Base-by-base conservation (phyloP, 148 eudicot genomes). In the Nyssa sinensis region DNA sequence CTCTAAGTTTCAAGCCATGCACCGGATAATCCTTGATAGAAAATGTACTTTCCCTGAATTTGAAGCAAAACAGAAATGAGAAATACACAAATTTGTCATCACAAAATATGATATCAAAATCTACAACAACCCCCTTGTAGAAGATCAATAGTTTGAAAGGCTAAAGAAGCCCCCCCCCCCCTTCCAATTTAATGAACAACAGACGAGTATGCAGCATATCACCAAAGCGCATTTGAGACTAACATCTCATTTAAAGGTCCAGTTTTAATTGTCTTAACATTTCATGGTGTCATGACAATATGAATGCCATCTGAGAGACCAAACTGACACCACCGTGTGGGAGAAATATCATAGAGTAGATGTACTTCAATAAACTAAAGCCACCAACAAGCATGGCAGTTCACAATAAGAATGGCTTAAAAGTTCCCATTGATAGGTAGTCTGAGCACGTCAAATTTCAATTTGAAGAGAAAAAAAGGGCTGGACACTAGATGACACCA, bases 1-100 rank as follows among this genome's bases (percentile, higher is more conserved):
- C 91, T 79, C 90, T 87, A 51, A 90, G 84, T 84, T 88, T 90
- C 70, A 86, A 80, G 71, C 87, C 71, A 63, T 89, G 86, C 23
- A 81, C 66, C 41, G 67, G 76, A 75, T 85, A 83, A 78, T 95
- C 91, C 80, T 82, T 85, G 78, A 92, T 75, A 37, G 82, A 69
- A 67, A 31, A 77, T 23, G 82, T 53, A 74, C 69, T 84, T 81
- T 73, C 71, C 82, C 98, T 93, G 79, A 57, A 71, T 44, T 78
- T 27, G 21, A 78, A 72, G 34, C 3, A 23, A 37, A 16, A 25
- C 9, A 64, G 33, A 71, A 27, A 55, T 77, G 10, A 65, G 71
- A 71, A 77, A 33, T 34, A 71, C 32, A 44, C 16, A 71, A 34
- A 24, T 60, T 13, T 2, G 34, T n/a, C 14, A 44, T 11, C 32